Evolutionary conservation across 148 eudicot genomes (phyloP).

Genomic region (Euryodendron excelsum): DNA sequence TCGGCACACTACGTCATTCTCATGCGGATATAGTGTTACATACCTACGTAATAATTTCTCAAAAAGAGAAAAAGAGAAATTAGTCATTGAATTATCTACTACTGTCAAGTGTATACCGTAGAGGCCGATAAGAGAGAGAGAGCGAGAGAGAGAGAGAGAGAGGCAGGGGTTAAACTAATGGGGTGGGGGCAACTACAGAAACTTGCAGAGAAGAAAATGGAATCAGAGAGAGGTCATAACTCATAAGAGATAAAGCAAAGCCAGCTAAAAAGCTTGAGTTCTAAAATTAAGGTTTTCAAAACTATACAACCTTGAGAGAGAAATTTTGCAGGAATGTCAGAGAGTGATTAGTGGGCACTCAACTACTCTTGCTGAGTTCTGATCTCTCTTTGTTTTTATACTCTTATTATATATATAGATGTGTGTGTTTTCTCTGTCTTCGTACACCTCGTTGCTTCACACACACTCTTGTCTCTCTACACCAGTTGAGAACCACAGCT

Average conservation of each 20-base stretch:
- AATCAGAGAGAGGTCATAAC: not conserved
- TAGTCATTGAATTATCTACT: too few species aligned
- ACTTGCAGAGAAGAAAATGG: not conserved
- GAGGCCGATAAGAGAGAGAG: too few species aligned
- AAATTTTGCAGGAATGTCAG: conserved; percentile 30
- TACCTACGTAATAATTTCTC: too few species aligned
- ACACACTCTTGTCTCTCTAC: conserved; percentile 31
- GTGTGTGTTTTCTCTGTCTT: conserved; percentile 19
- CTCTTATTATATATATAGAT: not conserved
- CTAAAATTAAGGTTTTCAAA: not conserved
- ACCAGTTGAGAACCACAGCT: conserved; percentile 10
- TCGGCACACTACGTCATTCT: too few species aligned
- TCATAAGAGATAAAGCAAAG: not conserved
- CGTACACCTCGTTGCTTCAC: conserved; percentile 28
- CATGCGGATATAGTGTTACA: too few species aligned
- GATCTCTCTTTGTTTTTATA: conserved; percentile 4
- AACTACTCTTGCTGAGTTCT: conserved; percentile 22
- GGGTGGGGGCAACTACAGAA: not conserved
- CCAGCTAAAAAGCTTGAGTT: conserved; percentile 18
- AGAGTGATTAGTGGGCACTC: conserved; percentile 30
- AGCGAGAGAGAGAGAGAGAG: too few species aligned
- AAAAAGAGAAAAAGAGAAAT: too few species aligned
- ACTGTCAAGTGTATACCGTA: too few species aligned
- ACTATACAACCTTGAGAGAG: too few species aligned
- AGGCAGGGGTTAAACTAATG: too few species aligned